Evolutionary conservation across 2,329 filamentous ascomycete genomes (phyloP), one percentile per base, ranked within the genome.

Genomic region (Orbilia ellipsospora): DNA sequence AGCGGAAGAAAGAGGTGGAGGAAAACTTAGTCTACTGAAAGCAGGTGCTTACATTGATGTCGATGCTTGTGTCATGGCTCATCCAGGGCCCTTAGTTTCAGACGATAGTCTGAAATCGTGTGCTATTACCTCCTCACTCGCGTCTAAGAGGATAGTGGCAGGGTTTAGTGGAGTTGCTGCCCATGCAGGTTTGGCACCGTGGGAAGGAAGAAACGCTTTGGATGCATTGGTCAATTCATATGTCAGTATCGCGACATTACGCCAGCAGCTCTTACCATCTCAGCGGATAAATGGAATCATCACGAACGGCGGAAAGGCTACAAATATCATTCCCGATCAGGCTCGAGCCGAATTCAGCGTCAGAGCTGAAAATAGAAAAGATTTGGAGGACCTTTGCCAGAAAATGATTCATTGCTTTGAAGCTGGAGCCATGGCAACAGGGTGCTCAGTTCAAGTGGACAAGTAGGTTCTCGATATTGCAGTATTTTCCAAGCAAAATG

Each of bases 201-300:
- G 87, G 87, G 82, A 87, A 4, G 88, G 88, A 0, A 83, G 86
- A 77, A 89, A 89, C 78, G 87, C 88, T 0, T 83, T 89, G 0
- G 88, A 89, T 77, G 87, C 87, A 0, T 78, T 88, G 20, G 82
- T 89, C 1, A 82, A 83, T 0, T 84, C 82, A 0, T 84, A 84
- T 70, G 81, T 81, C 52, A 82, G 82, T 51, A 80, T 89, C 2
- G 84, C 85, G 0, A 82, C 86, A 0, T 82, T 89, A 4, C 84
- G 88, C 0, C 87, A 89, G 79, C 87, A 89, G 79, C 83, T 86
- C 2, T 83, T 84, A 77, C 85, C 87, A 0, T 84, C 85, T 8
- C 83, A 86, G 69, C 83, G 86, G 13, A 82, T 87, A n/a, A 85
- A 88, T 72, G 83, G 86, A 0, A 84, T 87, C 20, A 86, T 89